Conservation (phyloP, 306 rosid genomes). For the Neltuma alba region DNA sequence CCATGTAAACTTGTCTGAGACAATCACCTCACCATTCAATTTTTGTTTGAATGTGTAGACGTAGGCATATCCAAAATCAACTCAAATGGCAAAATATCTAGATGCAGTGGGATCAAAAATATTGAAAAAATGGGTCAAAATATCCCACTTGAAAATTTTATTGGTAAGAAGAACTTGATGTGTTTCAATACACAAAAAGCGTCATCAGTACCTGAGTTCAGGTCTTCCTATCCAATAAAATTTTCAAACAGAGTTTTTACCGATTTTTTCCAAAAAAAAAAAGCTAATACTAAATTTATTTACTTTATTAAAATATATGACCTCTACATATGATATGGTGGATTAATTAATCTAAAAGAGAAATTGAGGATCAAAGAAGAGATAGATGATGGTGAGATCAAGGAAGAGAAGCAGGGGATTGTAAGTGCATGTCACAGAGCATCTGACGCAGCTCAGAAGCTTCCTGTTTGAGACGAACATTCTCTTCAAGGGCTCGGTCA, state of each 20-base stretch:
- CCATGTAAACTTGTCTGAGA: background rate
- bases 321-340: background rate
- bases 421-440: conserved; percentile 65
- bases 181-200: no score
- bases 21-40: background rate
- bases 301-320: background rate
- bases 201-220: no score
- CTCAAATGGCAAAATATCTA: background rate
- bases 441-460: conserved; percentile 74
- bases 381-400: background rate
- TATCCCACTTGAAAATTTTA: no score
- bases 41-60: background rate
- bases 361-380: background rate
- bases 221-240: no score
- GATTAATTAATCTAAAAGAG: background rate
- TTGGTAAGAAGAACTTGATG: no score
- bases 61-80: background rate
- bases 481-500: conserved; percentile 66
- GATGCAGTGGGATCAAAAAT: background rate
- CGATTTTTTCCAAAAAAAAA: no score
- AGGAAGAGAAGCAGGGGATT: conserved; percentile 37
- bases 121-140: no score
- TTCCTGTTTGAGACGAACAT: conserved; percentile 75
- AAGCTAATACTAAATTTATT: no score
- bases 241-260: no score